phyloP scores from a whole-genome alignment of 331 rosid species.

The Quercus lobata region DNA sequence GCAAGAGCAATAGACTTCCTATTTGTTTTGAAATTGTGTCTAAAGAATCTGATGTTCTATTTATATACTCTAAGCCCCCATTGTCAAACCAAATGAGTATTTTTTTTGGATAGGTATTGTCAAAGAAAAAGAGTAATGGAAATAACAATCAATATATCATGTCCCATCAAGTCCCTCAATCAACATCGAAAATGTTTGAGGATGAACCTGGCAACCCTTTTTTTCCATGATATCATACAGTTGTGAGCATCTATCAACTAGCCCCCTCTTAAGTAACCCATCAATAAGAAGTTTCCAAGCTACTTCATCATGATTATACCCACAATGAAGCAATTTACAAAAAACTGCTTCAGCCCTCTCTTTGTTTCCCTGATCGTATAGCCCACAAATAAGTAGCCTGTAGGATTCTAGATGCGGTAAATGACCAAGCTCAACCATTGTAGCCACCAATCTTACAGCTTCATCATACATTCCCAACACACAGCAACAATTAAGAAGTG shows the following conservation, averaged over 20 bases:
- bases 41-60: not conserved
- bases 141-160: slow-evolving; percentile 8
- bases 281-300: slow-evolving; percentile 66
- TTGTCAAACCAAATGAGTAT: not conserved
- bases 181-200: slow-evolving; percentile 53
- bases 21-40: not conserved
- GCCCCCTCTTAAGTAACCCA: slow-evolving; percentile 51
- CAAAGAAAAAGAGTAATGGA: not conserved
- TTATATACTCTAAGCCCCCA: not conserved
- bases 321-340: slow-evolving; percentile 34
- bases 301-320: slow-evolving; percentile 55
- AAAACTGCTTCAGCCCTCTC: slow-evolving; percentile 53
- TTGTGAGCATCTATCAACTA: slow-evolving; percentile 40
- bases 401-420: slow-evolving; percentile 43
- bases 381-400: slow-evolving; percentile 48
- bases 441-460: slow-evolving; percentile 40
- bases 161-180: slow-evolving; percentile 32
- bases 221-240: slow-evolving; percentile 45
- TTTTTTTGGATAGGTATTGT: too few relatives aligned
- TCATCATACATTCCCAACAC: slow-evolving; percentile 38
- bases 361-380: slow-evolving; percentile 37
- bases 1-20: not conserved
- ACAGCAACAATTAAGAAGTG: slow-evolving; percentile 44
- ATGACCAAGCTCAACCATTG: slow-evolving; percentile 40
- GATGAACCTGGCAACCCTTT: slow-evolving; percentile 50